Conservation (phyloP, 345 rosid species). For the Syzygium oleosum region DNA sequence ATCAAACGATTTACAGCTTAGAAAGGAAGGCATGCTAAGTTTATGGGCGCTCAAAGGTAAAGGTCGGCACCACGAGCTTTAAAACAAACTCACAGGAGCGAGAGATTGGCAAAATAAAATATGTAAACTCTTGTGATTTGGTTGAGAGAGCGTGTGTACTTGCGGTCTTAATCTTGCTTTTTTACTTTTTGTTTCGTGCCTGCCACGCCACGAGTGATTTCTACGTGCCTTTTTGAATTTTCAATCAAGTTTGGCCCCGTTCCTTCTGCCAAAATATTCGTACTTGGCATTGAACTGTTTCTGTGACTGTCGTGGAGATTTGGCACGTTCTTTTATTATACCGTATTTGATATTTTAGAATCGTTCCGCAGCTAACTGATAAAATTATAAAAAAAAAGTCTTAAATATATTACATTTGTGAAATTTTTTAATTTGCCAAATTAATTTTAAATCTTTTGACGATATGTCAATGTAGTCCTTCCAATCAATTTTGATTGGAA, state of each 20-base stretch:
- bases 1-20: no score
- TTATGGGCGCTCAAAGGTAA: no score
- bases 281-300: background rate
- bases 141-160: background rate
- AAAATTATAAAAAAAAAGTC: no score
- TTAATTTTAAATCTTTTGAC: no score
- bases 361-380: background rate
- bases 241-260: background rate
- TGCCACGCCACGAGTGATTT: background rate
- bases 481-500: no score
- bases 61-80: no score
- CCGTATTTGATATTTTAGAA: background rate
- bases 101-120: background rate
- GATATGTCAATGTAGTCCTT: no score
- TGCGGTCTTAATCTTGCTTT: background rate
- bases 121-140: background rate
- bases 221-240: background rate
- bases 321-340: background rate
- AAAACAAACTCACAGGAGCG: no score
- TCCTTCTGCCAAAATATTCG: background rate
- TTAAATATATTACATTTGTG: no score
- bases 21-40: no score
- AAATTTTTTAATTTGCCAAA: no score
- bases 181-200: background rate
- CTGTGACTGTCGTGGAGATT: background rate